Evolutionary conservation across 441 rosid genomes (phyloP), one percentile per base, ranked within the genome.

Genomic region (Gossypium schwendimanii): DNA sequence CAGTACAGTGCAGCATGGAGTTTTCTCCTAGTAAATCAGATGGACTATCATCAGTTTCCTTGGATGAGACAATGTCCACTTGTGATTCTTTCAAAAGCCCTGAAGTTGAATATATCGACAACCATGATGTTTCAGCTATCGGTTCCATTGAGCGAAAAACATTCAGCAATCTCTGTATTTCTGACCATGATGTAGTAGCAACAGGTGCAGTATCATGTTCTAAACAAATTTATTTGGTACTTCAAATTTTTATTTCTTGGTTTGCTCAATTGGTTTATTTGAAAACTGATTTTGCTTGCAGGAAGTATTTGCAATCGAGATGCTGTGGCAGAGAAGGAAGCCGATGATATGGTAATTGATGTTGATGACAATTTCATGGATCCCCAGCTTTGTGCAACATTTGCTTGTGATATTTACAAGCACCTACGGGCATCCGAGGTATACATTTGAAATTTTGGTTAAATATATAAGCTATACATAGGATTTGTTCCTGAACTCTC

Each of bases 341-440:
- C 69, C 1, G 87, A 86, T 73, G 81, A 78, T 57, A 72, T 81
- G 79, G 75, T 87, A 73, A 85, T 82, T 20, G 72, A 88, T 65
- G 76, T 92, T 28, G 96, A 91, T 70, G 70, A 81, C 73, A 83
- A 86, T 77, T 74, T 74, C 74, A 68, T 53, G 75, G 93, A 92
- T 75, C 96, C 98, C 7, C 97, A 91, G 84, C 86, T 91, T 74
- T 92, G 97, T 81, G 98, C 85, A 69, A 84, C 84, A 73, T 85
- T 86, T 80, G 94, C 98, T 73, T 87, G 89, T 73, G 98, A 95
- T 71, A 92, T 95, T 76, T 95, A 88, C 89, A 82, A 88, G 81
- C 94, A 92, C 67, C 83, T 92, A 72, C 89, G 89, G 53, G 90
- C 85, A 63, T 86, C 93, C 1, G 99, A 95, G 99, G 99, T 92